phyloP scores from a whole-genome alignment of 305 asterid species.

The Fraxinus latifolia region DNA sequence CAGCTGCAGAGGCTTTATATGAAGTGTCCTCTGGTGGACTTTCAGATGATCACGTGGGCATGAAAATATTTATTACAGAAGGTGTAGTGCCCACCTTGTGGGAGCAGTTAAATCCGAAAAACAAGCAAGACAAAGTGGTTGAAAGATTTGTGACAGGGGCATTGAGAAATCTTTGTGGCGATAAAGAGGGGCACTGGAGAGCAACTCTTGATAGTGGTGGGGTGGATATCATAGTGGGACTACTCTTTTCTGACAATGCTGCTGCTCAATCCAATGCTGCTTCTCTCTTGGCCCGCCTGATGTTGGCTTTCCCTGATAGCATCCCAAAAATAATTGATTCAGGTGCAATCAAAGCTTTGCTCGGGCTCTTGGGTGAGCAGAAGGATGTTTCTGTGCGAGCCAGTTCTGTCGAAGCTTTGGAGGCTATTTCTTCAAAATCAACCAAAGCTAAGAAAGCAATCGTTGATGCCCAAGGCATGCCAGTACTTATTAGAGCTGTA shows the following conservation, averaged over 20 bases:
- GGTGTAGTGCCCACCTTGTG: conserved; percentile 79
- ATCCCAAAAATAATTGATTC: conserved; percentile 62
- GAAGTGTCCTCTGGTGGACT: conserved; percentile 69
- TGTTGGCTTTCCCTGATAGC: conserved; percentile 58
- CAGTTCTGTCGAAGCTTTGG: conserved; percentile 86
- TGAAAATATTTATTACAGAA: conserved; percentile 76
- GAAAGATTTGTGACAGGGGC: conserved; percentile 78
- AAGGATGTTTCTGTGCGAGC: conserved; percentile 71
- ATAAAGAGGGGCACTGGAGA: conserved; percentile 72
- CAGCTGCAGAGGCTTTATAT: conserved; percentile 81
- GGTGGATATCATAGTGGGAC: conserved; percentile 63
- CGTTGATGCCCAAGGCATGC: conserved; percentile 61
- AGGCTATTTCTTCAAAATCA: conserved; percentile 66
- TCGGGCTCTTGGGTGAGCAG: conserved; percentile 53
- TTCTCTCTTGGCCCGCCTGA: conserved; percentile 73
- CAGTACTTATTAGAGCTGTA: conserved; percentile 64
- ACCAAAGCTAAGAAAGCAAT: conserved; percentile 53
- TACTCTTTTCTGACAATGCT: conserved; percentile 65
- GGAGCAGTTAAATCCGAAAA: conserved; percentile 60
- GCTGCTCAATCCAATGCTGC: conserved; percentile 77
- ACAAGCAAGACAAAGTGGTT: conserved; percentile 65
- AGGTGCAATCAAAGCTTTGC: conserved; percentile 61
- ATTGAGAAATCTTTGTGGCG: conserved; percentile 84
- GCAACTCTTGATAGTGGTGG: conserved; percentile 82
- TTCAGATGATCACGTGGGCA: conserved; percentile 77